Percentiles rank a stretch among this genome's conserved stretches.
Evolutionary conservation across 495 filamentous ascomycete genomes (phyloP).

Genomic region (Penicillium robsamsonii): DNA sequence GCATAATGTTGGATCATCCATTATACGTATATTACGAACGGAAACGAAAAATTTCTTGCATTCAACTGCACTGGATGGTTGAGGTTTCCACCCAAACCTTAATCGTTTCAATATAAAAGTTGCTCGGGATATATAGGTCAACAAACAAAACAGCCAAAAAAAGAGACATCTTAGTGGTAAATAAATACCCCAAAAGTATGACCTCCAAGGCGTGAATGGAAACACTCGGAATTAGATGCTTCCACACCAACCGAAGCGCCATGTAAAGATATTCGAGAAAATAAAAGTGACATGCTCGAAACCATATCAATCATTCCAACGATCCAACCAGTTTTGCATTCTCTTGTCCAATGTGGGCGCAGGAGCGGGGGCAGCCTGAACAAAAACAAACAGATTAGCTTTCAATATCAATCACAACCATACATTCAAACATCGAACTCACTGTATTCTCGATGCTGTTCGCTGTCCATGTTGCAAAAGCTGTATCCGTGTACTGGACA

Average conservation of each 20-base stretch:
- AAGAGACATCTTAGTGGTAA: background rate
- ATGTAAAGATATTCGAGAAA: slow-evolving; percentile 1
- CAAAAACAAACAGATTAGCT: background rate
- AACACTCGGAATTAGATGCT: background rate
- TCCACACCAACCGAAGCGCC: background rate
- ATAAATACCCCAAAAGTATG: background rate
- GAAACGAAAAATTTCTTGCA: slow-evolving; percentile 6
- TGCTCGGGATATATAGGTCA: slow-evolving; percentile 6
- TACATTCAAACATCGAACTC: slow-evolving; percentile 26
- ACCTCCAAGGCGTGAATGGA: background rate
- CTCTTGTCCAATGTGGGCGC: slow-evolving; percentile 30
- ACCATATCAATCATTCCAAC: slow-evolving; percentile 29
- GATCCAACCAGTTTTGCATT: slow-evolving; percentile 37
- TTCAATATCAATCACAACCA: background rate
- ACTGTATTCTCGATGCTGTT: slow-evolving; percentile 64
- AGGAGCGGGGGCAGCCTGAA: slow-evolving; percentile 39
- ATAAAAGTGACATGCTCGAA: slow-evolving; percentile 4
- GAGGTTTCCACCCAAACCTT: background rate
- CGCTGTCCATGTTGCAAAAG: slow-evolving; percentile 54
- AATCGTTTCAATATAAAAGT: background rate
- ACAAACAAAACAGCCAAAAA: slow-evolving; percentile 2
- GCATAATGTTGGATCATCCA: background rate
- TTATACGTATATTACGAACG: slow-evolving; percentile 4
- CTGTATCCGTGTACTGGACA: slow-evolving; percentile 59
- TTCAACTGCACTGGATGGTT: slow-evolving; percentile 2